phyloP scores from a whole-genome alignment of 2,329 filamentous ascomycete genomes.

The Monosporascus sp. region DNA sequence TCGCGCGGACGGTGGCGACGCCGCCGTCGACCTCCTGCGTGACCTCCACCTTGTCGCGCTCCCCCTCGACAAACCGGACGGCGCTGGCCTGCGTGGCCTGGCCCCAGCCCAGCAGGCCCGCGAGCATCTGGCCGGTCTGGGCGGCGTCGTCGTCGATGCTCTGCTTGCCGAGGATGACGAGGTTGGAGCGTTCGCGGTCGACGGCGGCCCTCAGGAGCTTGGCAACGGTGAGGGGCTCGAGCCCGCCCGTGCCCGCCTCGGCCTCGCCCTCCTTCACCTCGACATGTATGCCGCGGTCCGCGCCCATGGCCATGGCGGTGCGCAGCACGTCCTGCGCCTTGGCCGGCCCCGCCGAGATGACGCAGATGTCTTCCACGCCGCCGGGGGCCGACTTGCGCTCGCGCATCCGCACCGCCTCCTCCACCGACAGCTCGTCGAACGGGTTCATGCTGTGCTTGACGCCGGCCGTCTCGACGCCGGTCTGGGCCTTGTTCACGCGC shows the following conservation, averaged over 20 bases:
- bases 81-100: conserved; percentile 92
- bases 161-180: conserved; percentile 95
- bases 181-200: conserved; percentile 78
- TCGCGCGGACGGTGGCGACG: conserved; percentile 79
- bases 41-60: conserved; percentile 66
- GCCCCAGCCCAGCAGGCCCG: conserved; percentile 83
- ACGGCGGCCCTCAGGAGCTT: conserved; percentile 81
- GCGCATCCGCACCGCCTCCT: conserved; percentile 91
- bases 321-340: conserved; percentile 87
- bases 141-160: conserved; percentile 94
- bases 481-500: conserved; percentile 66
- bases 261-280: conserved; percentile 67
- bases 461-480: conserved; percentile 83
- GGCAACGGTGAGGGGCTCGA: conserved; percentile 88
- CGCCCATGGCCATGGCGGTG: conserved; percentile 98
- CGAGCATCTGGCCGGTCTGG: conserved; percentile 98
- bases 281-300: conserved; percentile 85
- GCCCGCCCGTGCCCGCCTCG: conserved; percentile 27
- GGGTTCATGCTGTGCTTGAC: conserved; percentile 99
- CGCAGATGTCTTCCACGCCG: conserved; percentile 86
- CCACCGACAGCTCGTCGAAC: conserved; percentile 96
- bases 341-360: conserved; percentile 79
- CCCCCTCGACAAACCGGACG: conserved; percentile 60
- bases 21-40: conserved; percentile 93
- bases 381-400: conserved; percentile 70